Evolutionary conservation across 495 filamentous ascomycete species (phyloP).

Genomic region (Aspergillus egyptiacus): DNA sequence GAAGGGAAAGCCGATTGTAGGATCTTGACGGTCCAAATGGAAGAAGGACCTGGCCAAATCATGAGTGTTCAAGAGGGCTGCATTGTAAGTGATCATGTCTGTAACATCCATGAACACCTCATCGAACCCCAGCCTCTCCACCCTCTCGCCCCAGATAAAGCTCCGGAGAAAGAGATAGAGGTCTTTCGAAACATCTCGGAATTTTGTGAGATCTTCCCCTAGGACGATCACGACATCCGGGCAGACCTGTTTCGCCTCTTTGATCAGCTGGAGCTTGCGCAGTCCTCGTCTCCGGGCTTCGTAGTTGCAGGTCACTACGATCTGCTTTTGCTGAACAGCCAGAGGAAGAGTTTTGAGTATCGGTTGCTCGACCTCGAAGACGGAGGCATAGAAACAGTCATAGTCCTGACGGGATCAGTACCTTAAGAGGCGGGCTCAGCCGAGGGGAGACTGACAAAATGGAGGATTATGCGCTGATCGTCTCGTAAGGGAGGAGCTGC

Average conservation of each 20-base stretch:
- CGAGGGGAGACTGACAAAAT: constrained; percentile 57
- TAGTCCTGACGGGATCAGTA: constrained; percentile 55
- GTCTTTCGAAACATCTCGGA: constrained; percentile 77
- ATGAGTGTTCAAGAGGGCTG: constrained; percentile 60
- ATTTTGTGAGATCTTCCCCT: constrained; percentile 80
- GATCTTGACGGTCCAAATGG: constrained; percentile 65
- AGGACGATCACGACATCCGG: constrained; percentile 80
- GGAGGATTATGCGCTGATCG: constrained; percentile 68
- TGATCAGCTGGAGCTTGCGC: constrained; percentile 76
- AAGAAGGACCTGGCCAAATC: constrained; percentile 68
- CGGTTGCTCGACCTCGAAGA: constrained; percentile 76
- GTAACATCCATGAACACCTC: constrained; percentile 79
- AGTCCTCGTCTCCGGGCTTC: constrained; percentile 72
- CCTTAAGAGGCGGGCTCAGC: neutral
- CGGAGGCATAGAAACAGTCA: constrained; percentile 91
- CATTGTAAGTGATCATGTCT: constrained; percentile 77
- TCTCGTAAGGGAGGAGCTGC: constrained; percentile 44
- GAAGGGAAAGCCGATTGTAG: constrained; percentile 71
- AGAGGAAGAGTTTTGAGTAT: constrained; percentile 64
- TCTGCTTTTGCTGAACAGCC: constrained; percentile 78
- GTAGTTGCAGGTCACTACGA: constrained; percentile 94
- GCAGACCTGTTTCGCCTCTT: constrained; percentile 71
- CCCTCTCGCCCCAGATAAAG: constrained; percentile 67
- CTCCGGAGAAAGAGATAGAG: constrained; percentile 63
- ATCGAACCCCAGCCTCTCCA: constrained; percentile 81